A percentile compares a stretch with the other conserved stretches of the same genome.
phyloP scores from a whole-genome alignment of 257 asterid species.

The Thymus mandschuricus region DNA sequence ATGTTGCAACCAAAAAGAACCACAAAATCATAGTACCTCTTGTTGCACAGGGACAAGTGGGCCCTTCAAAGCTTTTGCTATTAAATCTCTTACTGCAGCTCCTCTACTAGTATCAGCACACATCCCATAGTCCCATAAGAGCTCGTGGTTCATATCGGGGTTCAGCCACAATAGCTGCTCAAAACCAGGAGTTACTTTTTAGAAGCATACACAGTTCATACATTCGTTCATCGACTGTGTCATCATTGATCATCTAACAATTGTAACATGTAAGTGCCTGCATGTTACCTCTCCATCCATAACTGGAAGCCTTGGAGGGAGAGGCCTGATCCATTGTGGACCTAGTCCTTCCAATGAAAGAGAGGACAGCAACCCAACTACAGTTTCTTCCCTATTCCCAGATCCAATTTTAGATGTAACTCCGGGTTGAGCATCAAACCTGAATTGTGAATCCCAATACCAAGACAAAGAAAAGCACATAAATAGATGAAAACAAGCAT shows the following conservation, averaged over 20 bases:
- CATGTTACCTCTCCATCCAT: slow-evolving; percentile 83
- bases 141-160: slow-evolving; percentile 86
- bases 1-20: slow-evolving; percentile 12
- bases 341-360: slow-evolving; percentile 71
- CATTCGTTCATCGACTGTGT: not conserved
- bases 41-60: slow-evolving; percentile 89
- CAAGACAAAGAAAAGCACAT: slow-evolving; percentile 24
- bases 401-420: slow-evolving; percentile 77
- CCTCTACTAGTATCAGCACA: slow-evolving; percentile 98
- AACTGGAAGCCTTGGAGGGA: slow-evolving; percentile 91
- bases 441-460: slow-evolving; percentile 39
- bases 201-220: slow-evolving; percentile 17
- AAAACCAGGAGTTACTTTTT: slow-evolving; percentile 31
- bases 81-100: slow-evolving; percentile 89
- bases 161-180: slow-evolving; percentile 88
- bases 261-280: slow-evolving; percentile 21
- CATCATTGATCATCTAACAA: slow-evolving; percentile 30
- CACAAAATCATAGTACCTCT: slow-evolving; percentile 57
- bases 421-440: slow-evolving; percentile 90
- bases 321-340: slow-evolving; percentile 93
- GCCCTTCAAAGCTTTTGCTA: slow-evolving; percentile 89
- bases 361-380: slow-evolving; percentile 67
- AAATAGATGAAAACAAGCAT: slow-evolving; percentile 18
- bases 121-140: slow-evolving; percentile 95
- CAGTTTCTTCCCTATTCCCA: slow-evolving; percentile 78